phyloP scores from a whole-genome alignment of 352 stramenopile genomes.

The Phytophthora sp. region DNA sequence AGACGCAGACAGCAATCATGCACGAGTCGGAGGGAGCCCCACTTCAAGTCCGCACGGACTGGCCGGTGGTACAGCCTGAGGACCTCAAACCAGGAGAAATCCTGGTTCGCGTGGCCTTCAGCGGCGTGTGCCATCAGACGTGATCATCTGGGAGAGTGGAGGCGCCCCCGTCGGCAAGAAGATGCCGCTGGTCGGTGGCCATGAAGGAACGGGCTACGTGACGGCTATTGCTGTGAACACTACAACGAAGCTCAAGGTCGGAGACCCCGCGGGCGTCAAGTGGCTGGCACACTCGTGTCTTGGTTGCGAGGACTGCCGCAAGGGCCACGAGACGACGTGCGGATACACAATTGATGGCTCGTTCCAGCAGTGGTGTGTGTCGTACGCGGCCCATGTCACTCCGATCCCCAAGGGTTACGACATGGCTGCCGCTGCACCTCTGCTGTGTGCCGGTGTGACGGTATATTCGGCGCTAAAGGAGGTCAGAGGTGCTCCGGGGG shows the following conservation, averaged over 20 bases:
- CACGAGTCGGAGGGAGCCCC: constrained; percentile 45
- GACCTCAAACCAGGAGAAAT: constrained; percentile 51
- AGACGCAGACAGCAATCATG: constrained; percentile 53
- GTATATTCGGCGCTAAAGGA: constrained; percentile 79
- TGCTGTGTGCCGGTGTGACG: constrained; percentile 90
- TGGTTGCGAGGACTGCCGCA: constrained; percentile 56
- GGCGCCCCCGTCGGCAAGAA: constrained; percentile 33
- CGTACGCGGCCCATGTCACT: constrained; percentile 79
- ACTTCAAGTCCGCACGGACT: constrained; percentile 49
- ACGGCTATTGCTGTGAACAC: constrained; percentile 50
- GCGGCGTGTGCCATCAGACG: constrained; percentile 54
- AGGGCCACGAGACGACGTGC: constrained; percentile 55
- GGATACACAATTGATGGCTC: constrained; percentile 54
- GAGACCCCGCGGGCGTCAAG: constrained; percentile 55
- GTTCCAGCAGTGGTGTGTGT: constrained; percentile 68
- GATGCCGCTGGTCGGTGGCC: constrained; percentile 55
- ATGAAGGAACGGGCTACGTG: constrained; percentile 58
- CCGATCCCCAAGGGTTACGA: constrained; percentile 65
- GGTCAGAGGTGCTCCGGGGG: constrained; percentile 44
- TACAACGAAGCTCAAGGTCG: constrained; percentile 47
- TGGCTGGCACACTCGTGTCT: constrained; percentile 54
- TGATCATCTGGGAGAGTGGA: constrained; percentile 51
- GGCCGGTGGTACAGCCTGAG: constrained; percentile 47
- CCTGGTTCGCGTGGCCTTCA: constrained; percentile 58
- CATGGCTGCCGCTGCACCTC: constrained; percentile 50